Percentiles rank a stretch among this genome's conserved stretches.
Conservation (phyloP, 352 stramenopile species). For the Globisporangium nodosum region DNA sequence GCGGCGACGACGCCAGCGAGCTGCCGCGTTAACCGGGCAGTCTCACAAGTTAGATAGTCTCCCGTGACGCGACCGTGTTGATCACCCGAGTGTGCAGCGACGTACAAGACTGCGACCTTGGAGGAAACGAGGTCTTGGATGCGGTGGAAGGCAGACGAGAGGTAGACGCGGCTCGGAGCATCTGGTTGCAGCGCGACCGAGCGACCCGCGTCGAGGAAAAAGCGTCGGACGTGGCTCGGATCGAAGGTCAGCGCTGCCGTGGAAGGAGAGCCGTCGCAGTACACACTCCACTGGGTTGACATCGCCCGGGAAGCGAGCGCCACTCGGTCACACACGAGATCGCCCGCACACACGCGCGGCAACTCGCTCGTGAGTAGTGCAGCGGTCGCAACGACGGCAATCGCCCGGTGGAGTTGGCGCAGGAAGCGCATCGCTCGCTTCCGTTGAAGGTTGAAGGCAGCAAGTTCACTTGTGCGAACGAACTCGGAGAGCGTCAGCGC, state of each 20-base stretch:
- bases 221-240: constrained; percentile 24
- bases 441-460: not conserved
- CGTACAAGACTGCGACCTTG: constrained; percentile 30
- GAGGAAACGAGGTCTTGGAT: constrained; percentile 32
- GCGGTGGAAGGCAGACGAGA: constrained; percentile 32
- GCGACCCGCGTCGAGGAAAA: constrained; percentile 19
- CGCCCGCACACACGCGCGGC: not conserved
- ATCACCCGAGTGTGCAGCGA: not conserved
- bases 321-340: constrained; percentile 18
- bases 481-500: not conserved
- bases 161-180: constrained; percentile 15
- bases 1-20: constrained; percentile 27
- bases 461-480: not conserved
- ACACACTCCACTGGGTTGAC: constrained; percentile 24
- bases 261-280: constrained; percentile 16
- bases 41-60: not conserved
- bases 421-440: constrained; percentile 1
- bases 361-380: not conserved
- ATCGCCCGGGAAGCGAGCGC: constrained; percentile 19
- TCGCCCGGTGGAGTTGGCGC: too few relatives aligned
- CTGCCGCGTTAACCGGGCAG: constrained; percentile 15
- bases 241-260: constrained; percentile 22
- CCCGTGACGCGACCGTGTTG: not conserved
- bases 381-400: not conserved
- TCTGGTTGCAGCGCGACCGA: constrained; percentile 13